Conservation (phyloP, 2,329 filamentous ascomycete species). For the Xylaria sp. region DNA sequence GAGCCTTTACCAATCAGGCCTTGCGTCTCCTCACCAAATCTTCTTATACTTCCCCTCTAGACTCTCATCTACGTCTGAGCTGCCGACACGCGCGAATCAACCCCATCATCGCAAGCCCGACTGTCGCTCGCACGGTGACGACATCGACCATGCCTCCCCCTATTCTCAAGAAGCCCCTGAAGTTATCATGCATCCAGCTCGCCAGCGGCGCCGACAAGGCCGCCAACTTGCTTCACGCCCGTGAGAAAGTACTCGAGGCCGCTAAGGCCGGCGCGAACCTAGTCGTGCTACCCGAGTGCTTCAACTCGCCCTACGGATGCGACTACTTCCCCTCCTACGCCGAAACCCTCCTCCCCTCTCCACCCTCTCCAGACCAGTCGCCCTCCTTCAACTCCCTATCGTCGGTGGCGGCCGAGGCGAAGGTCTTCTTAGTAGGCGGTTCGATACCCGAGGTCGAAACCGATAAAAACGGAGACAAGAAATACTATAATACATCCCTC, state of each 20-base stretch:
- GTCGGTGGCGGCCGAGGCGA: slow-evolving; percentile 76
- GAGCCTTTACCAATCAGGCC: slow-evolving; percentile 31
- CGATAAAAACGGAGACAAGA: slow-evolving; percentile 46
- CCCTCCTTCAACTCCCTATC: slow-evolving; percentile 88
- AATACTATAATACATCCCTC: slow-evolving; percentile 91
- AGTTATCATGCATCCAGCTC: slow-evolving; percentile 82
- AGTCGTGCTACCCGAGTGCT: slow-evolving; percentile 95
- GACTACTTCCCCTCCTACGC: slow-evolving; percentile 91
- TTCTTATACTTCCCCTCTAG: slow-evolving; percentile 2
- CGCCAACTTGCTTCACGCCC: slow-evolving; percentile 81
- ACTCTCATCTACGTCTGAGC: not conserved
- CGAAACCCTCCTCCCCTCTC: slow-evolving; percentile 80
- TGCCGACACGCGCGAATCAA: slow-evolving; percentile 11
- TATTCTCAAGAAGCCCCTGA: slow-evolving; percentile 76
- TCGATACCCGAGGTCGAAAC: slow-evolving; percentile 83
- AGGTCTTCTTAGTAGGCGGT: slow-evolving; percentile 84
- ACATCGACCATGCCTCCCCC: slow-evolving; percentile 40
- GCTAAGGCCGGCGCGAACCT: slow-evolving; percentile 78
- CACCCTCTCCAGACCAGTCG: slow-evolving; percentile 71
- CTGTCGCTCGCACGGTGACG: slow-evolving; percentile 34
- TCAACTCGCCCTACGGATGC: slow-evolving; percentile 96
- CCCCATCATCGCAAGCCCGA: slow-evolving; percentile 23
- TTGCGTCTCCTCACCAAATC: slow-evolving; percentile 31
- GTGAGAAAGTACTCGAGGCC: slow-evolving; percentile 82
- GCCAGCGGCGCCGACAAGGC: slow-evolving; percentile 82